Evolutionary conservation across 1,284 basidiomycete species (phyloP).

Genomic region (Porodaedalea pini): DNA sequence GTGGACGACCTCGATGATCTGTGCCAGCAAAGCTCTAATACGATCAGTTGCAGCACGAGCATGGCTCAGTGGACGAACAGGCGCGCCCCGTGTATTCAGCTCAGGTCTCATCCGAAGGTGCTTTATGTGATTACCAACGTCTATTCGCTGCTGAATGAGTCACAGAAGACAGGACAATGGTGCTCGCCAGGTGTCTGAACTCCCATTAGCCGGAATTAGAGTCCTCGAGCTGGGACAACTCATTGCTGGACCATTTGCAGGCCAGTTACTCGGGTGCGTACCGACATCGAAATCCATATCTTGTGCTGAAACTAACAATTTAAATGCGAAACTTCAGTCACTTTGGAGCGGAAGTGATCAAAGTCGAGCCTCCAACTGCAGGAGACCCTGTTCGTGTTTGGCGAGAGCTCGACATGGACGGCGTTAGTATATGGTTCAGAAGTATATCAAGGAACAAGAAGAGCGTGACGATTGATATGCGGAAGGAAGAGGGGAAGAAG

Average conservation of each 20-base stretch:
- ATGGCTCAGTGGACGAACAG: not conserved
- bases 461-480: slow-evolving; percentile 62
- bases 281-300: not conserved
- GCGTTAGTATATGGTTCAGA: slow-evolving; percentile 68
- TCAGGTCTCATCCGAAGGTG: not conserved
- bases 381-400: slow-evolving; percentile 70
- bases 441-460: slow-evolving; percentile 70
- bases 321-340: too few species aligned
- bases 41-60: not conserved
- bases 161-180: not conserved
- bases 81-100: not conserved
- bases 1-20: not conserved
- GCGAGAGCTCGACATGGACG: slow-evolving; percentile 66
- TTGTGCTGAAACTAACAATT: not conserved
- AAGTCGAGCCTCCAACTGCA: slow-evolving; percentile 56
- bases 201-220: slow-evolving; percentile 58
- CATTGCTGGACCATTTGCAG: slow-evolving; percentile 69
- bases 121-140: not conserved
- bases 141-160: not conserved
- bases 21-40: not conserved
- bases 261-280: slow-evolving; percentile 60
- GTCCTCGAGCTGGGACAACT: slow-evolving; percentile 67
- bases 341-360: slow-evolving; percentile 69
- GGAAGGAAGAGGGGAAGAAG: slow-evolving; percentile 59
- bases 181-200: slow-evolving; percentile 22